Base-by-base conservation (phyloP, 495 filamentous ascomycete genomes). In the Aspergillus egyptiacus region DNA sequence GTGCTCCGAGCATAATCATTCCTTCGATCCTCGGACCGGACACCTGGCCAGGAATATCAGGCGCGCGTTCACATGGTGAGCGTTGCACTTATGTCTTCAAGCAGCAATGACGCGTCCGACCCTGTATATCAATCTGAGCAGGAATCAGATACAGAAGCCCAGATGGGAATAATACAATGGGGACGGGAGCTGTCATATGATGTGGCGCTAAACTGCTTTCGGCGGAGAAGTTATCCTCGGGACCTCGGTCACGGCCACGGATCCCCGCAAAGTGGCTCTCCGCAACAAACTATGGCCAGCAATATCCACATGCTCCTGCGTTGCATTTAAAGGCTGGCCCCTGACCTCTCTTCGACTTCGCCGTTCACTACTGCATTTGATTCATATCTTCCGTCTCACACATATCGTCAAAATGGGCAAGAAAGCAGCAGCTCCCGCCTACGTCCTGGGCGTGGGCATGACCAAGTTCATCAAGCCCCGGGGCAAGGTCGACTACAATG, bases 391-490 rank as follows among this genome's bases (percentile, higher is more conserved):
- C 47, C 22, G 5, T 23, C 19, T 9, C 15, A 27, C 23, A 15
- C 27, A 8, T 15, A 20, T 8, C 24, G 1, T 32, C 46, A 44
- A 22, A 45, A 80, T 80, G 76, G 71, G 63, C 38, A 77, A 74
- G 53, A 77, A 74, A 58, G 59, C 66, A 64, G 56, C 63, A 23
- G 63, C 66, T 28, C 79, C 78, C 51, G 77, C 78, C 74, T 97
- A 96, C 73, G 87, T 97, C 63, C 81, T 97, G 27, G 91, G 91
- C 70, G 91, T 97, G 56, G 91, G 91, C 67, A 91, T 97, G 84
- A 98, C 93, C 71, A 94, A 94, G 68, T 98, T 98, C 78, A 88
- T 96, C 78, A 98, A 97, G 75, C 93, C 93, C 2, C 80, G 91
- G 18, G 89, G 90, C 61, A 91, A 93, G 68, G 86, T 75, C 46